Conservation (phyloP, 768 basidiomycete species). For the Suillus cothurnatus region DNA sequence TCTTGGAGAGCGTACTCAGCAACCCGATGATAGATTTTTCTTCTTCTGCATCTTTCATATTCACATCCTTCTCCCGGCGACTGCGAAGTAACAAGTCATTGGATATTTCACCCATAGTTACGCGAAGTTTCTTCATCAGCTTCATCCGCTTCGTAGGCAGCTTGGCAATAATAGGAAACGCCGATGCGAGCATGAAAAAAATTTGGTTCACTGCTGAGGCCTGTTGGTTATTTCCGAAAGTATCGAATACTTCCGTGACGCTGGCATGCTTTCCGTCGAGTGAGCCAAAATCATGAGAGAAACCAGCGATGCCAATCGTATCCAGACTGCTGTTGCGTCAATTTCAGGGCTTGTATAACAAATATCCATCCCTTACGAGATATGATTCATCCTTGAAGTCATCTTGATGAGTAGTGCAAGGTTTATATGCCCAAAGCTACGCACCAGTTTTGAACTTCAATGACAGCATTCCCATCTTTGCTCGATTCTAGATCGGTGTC, state of each 20-base stretch:
- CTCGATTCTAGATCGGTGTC: constrained; percentile 29
- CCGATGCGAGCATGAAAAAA: no score
- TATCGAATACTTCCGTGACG: constrained; percentile 18
- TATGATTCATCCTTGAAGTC: constrained; percentile 43
- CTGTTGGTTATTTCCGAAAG: no score
- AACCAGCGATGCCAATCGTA: constrained; percentile 47
- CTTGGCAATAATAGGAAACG: no score
- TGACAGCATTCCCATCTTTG: constrained; percentile 30
- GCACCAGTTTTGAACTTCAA: constrained; percentile 53
- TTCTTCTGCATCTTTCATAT: no score
- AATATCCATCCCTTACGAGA: constrained; percentile 40
- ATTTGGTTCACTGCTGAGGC: no score
- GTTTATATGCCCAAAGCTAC: constrained; percentile 5
- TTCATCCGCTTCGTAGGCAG: no score
- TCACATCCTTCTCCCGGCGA: no score
- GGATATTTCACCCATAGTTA: no score
- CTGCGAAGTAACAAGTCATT: no score
- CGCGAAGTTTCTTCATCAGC: no score
- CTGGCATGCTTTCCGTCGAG: constrained; percentile 36
- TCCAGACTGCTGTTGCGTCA: constrained; percentile 35
- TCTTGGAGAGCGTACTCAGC: constrained; percentile 22
- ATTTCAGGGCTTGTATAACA: no score
- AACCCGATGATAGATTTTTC: constrained; percentile 30
- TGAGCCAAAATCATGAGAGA: constrained; percentile 47
- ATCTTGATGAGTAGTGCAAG: background rate